Percentiles rank a stretch among this genome's conserved stretches.
phyloP scores from a whole-genome alignment of 176 grass and related monocot genomes.

The Canna indica region DNA sequence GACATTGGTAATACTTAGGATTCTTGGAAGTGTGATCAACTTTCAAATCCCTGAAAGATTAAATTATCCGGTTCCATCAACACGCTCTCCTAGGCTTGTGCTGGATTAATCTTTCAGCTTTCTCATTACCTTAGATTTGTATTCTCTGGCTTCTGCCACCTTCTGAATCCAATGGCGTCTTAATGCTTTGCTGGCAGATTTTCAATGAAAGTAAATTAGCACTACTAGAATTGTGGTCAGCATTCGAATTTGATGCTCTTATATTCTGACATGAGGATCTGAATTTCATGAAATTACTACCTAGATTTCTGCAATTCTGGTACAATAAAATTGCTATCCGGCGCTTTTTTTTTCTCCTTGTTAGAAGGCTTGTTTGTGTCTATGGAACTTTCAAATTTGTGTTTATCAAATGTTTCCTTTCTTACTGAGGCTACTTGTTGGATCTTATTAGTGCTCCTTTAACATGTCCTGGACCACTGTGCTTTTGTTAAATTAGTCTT shows the following conservation, averaged over 20 bases:
- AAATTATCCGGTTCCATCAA: neutral
- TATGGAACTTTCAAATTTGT: too few species aligned
- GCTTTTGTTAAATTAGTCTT: neutral
- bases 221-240: neutral
- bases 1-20: neutral
- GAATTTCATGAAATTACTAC: too few species aligned
- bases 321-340: too few species aligned
- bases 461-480: neutral
- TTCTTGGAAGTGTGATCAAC: neutral
- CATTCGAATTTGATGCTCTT: neutral
- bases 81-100: neutral
- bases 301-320: too few species aligned
- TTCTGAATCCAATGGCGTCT: neutral
- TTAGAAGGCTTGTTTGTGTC: too few species aligned
- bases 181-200: neutral
- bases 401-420: too few species aligned
- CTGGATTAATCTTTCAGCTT: neutral
- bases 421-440: neutral
- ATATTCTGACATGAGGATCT: too few species aligned
- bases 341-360: too few species aligned
- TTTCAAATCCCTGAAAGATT: neutral
- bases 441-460: neutral
- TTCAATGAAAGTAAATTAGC: too few species aligned
- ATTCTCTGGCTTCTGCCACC: neutral
- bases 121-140: neutral